These are phyloP conservation scores for Fusarium lyarnte DNA, from an alignment of 2,329 filamentous ascomycete genomes.

Conservation along the genomic window DNA sequence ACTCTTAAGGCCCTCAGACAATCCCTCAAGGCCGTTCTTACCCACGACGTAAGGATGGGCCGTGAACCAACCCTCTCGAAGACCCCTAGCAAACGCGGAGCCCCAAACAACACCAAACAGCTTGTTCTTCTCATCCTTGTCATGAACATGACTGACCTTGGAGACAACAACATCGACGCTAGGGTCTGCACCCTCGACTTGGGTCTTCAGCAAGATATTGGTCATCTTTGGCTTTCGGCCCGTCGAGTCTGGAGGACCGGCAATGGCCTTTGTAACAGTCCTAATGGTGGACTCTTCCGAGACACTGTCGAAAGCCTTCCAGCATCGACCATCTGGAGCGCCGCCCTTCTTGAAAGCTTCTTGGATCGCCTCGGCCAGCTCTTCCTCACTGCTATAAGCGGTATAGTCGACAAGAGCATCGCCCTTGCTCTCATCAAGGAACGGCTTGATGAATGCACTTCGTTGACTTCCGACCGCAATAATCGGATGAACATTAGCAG, in stretches of 20 bases:
- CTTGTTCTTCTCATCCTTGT: conserved; percentile 1
- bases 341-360: background rate
- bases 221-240: background rate
- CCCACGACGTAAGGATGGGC: conserved; percentile 14
- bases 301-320: conserved; percentile 3
- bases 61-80: conserved; percentile 29
- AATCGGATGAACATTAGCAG: conserved; percentile 65
- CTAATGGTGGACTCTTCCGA: background rate
- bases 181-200: background rate
- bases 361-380: background rate
- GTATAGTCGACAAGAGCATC: conserved; percentile 24
- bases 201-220: background rate
- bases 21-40: background rate
- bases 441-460: background rate
- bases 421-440: conserved; percentile 22
- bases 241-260: background rate
- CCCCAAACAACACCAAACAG: background rate
- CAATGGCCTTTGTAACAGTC: background rate
- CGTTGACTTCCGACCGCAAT: conserved; percentile 63
- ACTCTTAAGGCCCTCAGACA: background rate
- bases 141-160: background rate
- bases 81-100: background rate
- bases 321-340: background rate
- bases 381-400: background rate
- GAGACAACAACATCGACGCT: background rate